phyloP scores from a whole-genome alignment of 2,329 filamentous ascomycete species.

The Arthrobotrys iridis region DNA sequence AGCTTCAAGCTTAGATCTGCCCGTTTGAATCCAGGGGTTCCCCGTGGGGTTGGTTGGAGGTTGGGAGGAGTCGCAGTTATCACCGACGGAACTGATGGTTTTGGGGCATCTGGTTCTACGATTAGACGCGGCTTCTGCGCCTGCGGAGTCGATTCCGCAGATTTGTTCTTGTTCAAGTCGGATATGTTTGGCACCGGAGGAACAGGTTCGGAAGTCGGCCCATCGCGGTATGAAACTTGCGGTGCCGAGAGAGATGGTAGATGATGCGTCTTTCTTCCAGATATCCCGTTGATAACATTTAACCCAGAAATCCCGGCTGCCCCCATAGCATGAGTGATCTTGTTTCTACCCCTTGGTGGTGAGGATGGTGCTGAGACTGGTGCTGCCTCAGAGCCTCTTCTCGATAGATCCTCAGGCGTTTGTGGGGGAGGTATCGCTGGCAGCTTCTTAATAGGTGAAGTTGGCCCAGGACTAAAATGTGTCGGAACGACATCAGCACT shows the following conservation, averaged over 20 bases:
- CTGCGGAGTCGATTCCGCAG: conserved; percentile 38
- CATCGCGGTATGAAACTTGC: conserved; percentile 46
- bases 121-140: conserved; percentile 34
- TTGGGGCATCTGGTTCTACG: conserved; percentile 31
- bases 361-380: conserved; percentile 51
- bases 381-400: conserved; percentile 14
- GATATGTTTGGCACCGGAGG: conserved; percentile 44
- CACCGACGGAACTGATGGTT: conserved; percentile 35
- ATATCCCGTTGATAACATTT: conserved; percentile 30
- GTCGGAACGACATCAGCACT: conserved; percentile 25
- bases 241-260: conserved; percentile 39
- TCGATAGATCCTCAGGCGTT: conserved; percentile 39
- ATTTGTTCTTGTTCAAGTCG: conserved; percentile 32
- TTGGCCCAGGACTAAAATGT: conserved; percentile 29
- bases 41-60: conserved; percentile 38
- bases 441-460: conserved; percentile 37
- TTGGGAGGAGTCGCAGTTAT: conserved; percentile 39
- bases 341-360: conserved; percentile 35
- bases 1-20: conserved; percentile 50
- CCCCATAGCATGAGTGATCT: conserved; percentile 46
- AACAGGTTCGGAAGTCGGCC: conserved; percentile 37
- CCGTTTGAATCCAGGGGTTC: conserved; percentile 43
- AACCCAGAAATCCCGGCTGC: conserved; percentile 44
- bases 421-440: conserved; percentile 42
- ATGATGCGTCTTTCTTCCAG: conserved; percentile 44